Evolutionary conservation across 352 stramenopile species (phyloP).

Genomic region (Pythium brachiatum): DNA sequence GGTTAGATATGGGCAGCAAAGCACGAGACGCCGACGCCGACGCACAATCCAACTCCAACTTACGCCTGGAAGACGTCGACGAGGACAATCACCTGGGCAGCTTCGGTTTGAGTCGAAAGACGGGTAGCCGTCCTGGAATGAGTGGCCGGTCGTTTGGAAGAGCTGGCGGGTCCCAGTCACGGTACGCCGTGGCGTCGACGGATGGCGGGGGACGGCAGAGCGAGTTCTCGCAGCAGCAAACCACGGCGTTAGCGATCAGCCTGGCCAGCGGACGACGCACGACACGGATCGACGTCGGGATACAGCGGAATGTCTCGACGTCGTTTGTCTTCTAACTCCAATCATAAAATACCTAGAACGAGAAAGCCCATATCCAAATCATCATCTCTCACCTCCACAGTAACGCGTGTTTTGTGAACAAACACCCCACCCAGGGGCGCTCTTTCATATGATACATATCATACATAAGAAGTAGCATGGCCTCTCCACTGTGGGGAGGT

Average conservation of each 20-base stretch:
- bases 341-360: background rate
- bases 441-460: conserved; percentile 5
- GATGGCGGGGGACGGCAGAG: background rate
- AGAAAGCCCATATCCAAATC: too few relatives aligned
- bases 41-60: background rate
- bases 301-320: conserved; percentile 16
- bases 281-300: conserved; percentile 5
- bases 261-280: background rate
- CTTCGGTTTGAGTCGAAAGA: background rate
- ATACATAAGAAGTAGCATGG: background rate
- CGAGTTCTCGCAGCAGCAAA: conserved; percentile 1
- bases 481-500: background rate
- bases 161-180: background rate
- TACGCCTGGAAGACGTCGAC: conserved; percentile 25
- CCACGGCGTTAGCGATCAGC: background rate
- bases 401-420: background rate
- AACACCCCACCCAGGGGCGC: background rate
- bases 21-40: background rate
- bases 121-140: background rate
- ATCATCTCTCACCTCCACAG: too few relatives aligned
- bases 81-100: conserved; percentile 7
- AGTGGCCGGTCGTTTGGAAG: conserved; percentile 9
- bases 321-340: conserved; percentile 17
- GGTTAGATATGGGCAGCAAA: conserved; percentile 41
- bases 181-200: conserved; percentile 2